These are phyloP conservation scores for Botrytis aclada DNA, from an alignment of 2,329 filamentous ascomycete genomes.

Conservation along the genomic window DNA sequence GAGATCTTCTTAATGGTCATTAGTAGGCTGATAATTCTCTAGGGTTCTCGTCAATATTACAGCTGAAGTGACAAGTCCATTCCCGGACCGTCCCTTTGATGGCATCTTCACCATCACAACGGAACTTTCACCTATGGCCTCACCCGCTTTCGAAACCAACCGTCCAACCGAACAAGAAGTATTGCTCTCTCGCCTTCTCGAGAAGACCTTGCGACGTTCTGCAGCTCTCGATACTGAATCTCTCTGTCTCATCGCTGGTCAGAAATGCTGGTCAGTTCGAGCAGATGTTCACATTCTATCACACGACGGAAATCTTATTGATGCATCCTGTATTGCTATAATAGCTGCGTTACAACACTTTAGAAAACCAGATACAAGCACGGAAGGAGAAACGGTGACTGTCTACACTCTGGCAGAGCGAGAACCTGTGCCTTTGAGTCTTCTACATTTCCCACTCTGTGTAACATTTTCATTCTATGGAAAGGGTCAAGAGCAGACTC, in stretches of 20 bases:
- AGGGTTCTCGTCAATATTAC: slow-evolving; percentile 84
- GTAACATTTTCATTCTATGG: slow-evolving; percentile 83
- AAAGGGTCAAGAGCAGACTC: slow-evolving; percentile 60
- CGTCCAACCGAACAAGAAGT: slow-evolving; percentile 81
- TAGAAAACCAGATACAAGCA: slow-evolving; percentile 81
- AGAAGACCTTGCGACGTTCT: slow-evolving; percentile 90
- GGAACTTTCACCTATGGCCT: slow-evolving; percentile 89
- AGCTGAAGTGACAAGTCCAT: slow-evolving; percentile 82
- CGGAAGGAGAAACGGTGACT: slow-evolving; percentile 79
- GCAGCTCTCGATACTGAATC: slow-evolving; percentile 94
- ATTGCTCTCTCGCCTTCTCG: slow-evolving; percentile 80
- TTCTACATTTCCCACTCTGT: slow-evolving; percentile 89
- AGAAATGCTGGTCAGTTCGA: slow-evolving; percentile 87
- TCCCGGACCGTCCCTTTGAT: slow-evolving; percentile 86
- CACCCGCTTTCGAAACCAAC: slow-evolving; percentile 83
- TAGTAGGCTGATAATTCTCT: slow-evolving; percentile 11
- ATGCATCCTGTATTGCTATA: slow-evolving; percentile 80
- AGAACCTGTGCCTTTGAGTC: slow-evolving; percentile 83
- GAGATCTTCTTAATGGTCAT: not conserved
- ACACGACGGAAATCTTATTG: slow-evolving; percentile 86
- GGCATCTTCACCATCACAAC: slow-evolving; percentile 90
- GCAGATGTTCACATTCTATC: slow-evolving; percentile 90
- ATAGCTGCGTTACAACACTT: slow-evolving; percentile 90
- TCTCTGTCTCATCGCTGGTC: slow-evolving; percentile 84
- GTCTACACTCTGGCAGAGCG: slow-evolving; percentile 82